Evolutionary conservation across 345 rosid species (phyloP).

Genomic region (Corchorus capsularis): DNA sequence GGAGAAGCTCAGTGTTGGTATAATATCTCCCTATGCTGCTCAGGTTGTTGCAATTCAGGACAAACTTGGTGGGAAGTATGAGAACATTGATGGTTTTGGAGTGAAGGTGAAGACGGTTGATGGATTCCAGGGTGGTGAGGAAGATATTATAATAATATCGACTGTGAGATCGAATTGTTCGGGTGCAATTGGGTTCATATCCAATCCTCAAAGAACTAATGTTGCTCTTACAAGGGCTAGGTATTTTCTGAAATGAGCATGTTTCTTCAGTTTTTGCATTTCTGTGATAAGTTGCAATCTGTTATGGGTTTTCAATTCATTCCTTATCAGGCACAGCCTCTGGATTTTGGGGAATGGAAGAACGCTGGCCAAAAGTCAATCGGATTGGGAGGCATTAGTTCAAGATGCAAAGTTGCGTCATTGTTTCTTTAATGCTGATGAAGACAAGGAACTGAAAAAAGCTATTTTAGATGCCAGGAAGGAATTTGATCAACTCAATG

Average conservation of each 20-base stretch:
- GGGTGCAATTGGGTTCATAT: constrained; percentile 38
- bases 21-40: constrained; percentile 46
- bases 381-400: constrained; percentile 42
- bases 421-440: constrained; percentile 48
- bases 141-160: constrained; percentile 43
- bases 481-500: constrained; percentile 43
- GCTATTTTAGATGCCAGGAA: constrained; percentile 31
- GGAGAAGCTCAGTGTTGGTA: constrained; percentile 37
- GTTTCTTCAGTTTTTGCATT: background rate
- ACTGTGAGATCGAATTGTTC: constrained; percentile 41
- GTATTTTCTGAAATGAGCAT: constrained; percentile 22
- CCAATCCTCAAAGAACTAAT: constrained; percentile 32
- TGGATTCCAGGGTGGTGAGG: constrained; percentile 49
- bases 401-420: constrained; percentile 42
- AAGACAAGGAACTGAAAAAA: constrained; percentile 35
- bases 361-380: constrained; percentile 35
- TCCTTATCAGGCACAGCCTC: constrained; percentile 41
- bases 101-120: constrained; percentile 43
- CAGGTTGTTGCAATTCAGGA: constrained; percentile 41
- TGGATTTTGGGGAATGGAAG: constrained; percentile 56
- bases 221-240: constrained; percentile 52
- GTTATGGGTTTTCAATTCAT: background rate
- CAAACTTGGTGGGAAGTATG: constrained; percentile 30
- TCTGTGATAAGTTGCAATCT: background rate
- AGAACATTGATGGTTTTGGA: constrained; percentile 19